Evolutionary conservation across 225 moss, liverwort and hornwort species (phyloP), one percentile per base, ranked within the genome.

Genomic region (Antitrichia curtipendula): DNA sequence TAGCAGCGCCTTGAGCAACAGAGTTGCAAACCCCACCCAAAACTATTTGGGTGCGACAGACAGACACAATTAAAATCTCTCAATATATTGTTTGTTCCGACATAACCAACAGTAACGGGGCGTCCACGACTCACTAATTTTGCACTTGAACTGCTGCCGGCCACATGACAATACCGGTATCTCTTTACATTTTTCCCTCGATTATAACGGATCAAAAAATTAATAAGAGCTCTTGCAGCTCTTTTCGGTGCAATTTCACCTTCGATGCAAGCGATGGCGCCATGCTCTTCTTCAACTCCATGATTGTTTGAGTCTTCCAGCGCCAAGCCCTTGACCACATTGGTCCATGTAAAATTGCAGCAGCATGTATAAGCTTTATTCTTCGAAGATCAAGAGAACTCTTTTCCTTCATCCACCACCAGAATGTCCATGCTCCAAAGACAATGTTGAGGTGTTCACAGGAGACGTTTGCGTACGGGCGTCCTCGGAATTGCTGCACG

Each of bases 401-500:
- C 70, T 54, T 31, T 77, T 47, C n/a, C 47, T 43, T 88, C 88
- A 92, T 82, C 90, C 90, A 45, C 83, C 89, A 80, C 71, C 88
- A 87, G 88, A 90, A 73, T 88, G 87, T 36, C 90, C 91, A 73
- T 71, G 94, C 89, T 91, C 94, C 87, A 91, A 84, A 60, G 90
- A 91, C 72, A 88, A 78, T n/a, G 91, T 89, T 58, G 93, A 88
- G 84, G 90, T 91, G 80, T 90, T 88, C 11, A n/a, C 93, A 74
- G 91, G 93, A 86, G 93, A 93, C 20, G 90, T 93, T 88, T 91
- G 90, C 54, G 93, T 93, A 73, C 91, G 91, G 36, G 90, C 91
- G 73, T 91, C 93, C 86, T 91, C 93, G 19, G 93, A 93, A 86
- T 90, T 90, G 89, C 93, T 93, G 83, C 93, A 89, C 13, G 89